phyloP scores from a whole-genome alignment of 1,284 basidiomycete species.

The Ceratobasidium sp. region DNA sequence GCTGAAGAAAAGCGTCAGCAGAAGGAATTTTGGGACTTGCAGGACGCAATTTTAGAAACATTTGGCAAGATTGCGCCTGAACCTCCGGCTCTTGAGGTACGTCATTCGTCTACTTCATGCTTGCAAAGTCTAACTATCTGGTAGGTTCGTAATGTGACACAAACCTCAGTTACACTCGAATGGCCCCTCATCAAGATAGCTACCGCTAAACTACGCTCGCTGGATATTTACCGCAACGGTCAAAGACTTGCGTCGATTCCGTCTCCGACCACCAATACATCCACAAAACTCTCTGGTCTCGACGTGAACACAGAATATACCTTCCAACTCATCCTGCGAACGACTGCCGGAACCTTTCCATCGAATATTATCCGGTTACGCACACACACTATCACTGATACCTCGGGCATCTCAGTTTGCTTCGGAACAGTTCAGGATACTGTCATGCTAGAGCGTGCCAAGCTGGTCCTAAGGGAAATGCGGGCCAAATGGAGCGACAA shows the following conservation, averaged over 20 bases:
- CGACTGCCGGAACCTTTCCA: constrained; percentile 87
- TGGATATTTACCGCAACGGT: constrained; percentile 92
- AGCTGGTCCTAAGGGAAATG: constrained; percentile 82
- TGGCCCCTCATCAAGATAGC: constrained; percentile 90
- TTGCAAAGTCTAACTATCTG: constrained; percentile 32
- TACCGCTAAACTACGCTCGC: constrained; percentile 81
- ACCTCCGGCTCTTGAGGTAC: constrained; percentile 76
- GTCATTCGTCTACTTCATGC: constrained; percentile 45
- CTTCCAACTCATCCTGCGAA: constrained; percentile 91
- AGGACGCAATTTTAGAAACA: constrained; percentile 77
- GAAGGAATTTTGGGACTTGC: constrained; percentile 82
- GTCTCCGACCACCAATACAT: constrained; percentile 80
- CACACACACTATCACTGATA: constrained; percentile 94
- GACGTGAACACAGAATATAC: constrained; percentile 89
- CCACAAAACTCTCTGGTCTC: constrained; percentile 89
- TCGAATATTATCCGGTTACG: constrained; percentile 83
- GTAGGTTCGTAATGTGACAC: constrained; percentile 90
- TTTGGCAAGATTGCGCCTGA: constrained; percentile 78
- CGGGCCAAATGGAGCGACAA: constrained; percentile 87
- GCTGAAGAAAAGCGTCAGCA: constrained; percentile 84
- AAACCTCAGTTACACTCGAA: constrained; percentile 93
- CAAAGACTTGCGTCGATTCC: constrained; percentile 88
- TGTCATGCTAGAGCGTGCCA: constrained; percentile 78
- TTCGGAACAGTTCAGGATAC: constrained; percentile 88
- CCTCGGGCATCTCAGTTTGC: constrained; percentile 90